Evolutionary conservation across 2,329 filamentous ascomycete species (phyloP).

Genomic region (Colletotrichum plurivorum): DNA sequence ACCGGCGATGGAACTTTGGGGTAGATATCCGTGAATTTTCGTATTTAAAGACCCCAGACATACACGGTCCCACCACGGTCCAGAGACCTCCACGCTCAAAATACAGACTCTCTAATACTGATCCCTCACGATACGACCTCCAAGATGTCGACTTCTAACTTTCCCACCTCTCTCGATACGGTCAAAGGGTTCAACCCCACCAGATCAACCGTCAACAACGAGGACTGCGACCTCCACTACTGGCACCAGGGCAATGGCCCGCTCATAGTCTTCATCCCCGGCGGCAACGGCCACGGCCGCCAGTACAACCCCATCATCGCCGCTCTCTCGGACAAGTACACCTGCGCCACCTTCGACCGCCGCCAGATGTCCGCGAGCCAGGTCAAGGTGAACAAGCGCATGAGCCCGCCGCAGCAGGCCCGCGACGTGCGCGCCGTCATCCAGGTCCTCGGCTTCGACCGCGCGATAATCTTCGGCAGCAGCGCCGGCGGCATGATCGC

Average conservation of each 20-base stretch:
- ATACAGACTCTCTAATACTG: too few relatives aligned
- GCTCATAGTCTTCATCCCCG: slow-evolving; percentile 50
- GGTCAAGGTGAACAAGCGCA: slow-evolving; percentile 42
- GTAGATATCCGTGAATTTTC: too few relatives aligned
- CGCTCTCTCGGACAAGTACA: slow-evolving; percentile 46
- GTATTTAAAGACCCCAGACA: too few relatives aligned
- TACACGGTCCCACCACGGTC: too few relatives aligned
- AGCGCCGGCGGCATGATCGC: slow-evolving; percentile 48
- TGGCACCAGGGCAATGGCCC: slow-evolving; percentile 49
- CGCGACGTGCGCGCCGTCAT: slow-evolving; percentile 50
- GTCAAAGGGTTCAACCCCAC: slow-evolving; percentile 43
- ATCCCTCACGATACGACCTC: too few relatives aligned
- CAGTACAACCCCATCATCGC: slow-evolving; percentile 50
- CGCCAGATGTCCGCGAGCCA: slow-evolving; percentile 51
- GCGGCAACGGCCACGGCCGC: slow-evolving; percentile 51
- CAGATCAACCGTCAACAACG: slow-evolving; percentile 45
- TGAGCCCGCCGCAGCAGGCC: slow-evolving; percentile 49
- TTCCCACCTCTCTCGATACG: not conserved
- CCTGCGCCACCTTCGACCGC: slow-evolving; percentile 50
- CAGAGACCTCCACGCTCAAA: too few relatives aligned
- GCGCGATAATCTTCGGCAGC: slow-evolving; percentile 48
- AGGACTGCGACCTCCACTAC: slow-evolving; percentile 50
- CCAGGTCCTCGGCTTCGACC: slow-evolving; percentile 45
- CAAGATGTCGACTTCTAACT: not conserved
- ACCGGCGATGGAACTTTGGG: too few relatives aligned